Percentiles rank a stretch among this genome's conserved stretches.
Evolutionary conservation across 257 asterid species (phyloP).

Genomic region (Nicotiana noctiflora): DNA sequence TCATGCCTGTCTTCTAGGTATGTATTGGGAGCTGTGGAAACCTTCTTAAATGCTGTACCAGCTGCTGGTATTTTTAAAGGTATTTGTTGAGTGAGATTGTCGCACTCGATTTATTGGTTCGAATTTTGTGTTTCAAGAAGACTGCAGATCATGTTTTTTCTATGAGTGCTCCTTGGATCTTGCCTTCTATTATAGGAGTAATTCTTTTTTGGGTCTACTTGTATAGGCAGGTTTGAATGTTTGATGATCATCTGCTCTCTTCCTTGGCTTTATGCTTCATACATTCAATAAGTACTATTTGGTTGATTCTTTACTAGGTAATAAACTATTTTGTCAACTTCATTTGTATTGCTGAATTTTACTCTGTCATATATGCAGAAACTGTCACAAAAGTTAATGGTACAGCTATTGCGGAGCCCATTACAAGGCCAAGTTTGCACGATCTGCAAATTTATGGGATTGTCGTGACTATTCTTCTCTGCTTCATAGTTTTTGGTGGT

Average conservation of each 20-base stretch:
- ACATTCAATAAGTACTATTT: neutral
- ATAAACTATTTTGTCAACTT: neutral
- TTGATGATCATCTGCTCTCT: neutral
- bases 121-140: neutral
- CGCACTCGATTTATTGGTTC: neutral
- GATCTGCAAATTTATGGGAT: constrained; percentile 97
- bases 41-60: constrained; percentile 91
- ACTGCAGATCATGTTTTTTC: neutral
- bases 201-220: neutral
- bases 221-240: neutral
- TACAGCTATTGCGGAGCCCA: constrained; percentile 65
- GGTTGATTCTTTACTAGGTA: constrained; percentile 20
- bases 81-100: constrained; percentile 18
- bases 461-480: constrained; percentile 83
- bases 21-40: constrained; percentile 99
- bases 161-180: constrained; percentile 5
- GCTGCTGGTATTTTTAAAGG: constrained; percentile 93
- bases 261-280: neutral
- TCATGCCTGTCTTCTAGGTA: constrained; percentile 45
- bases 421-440: constrained; percentile 86
- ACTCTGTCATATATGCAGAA: constrained; percentile 28
- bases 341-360: constrained; percentile 4
- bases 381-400: constrained; percentile 82
- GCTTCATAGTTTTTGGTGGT: constrained; percentile 98
- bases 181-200: neutral